phyloP scores from a whole-genome alignment of 2,329 filamentous ascomycete genomes.

The Aspergillus cejpii region DNA sequence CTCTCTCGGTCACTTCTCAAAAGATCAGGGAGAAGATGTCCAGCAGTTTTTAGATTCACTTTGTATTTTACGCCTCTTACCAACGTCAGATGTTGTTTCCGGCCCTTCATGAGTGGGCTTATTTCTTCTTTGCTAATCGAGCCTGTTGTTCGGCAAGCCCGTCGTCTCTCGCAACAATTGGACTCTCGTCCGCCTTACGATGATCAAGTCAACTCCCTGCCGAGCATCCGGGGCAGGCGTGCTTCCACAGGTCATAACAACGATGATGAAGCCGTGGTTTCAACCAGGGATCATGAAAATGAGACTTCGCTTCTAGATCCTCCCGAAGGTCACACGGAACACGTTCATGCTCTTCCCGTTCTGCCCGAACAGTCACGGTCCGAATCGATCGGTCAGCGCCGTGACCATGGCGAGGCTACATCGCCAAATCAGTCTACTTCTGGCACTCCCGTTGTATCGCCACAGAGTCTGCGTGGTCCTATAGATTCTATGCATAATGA shows the following conservation, averaged over 20 bases:
- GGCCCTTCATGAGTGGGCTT: constrained; percentile 41
- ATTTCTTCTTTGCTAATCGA: constrained; percentile 41
- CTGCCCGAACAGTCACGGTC: constrained; percentile 9
- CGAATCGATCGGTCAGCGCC: constrained; percentile 10
- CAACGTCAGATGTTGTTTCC: constrained; percentile 13
- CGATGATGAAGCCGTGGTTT: constrained; percentile 11
- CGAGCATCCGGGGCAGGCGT: constrained; percentile 17
- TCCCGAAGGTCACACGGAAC: constrained; percentile 18
- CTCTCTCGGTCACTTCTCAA: constrained; percentile 9
- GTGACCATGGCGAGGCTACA: constrained; percentile 1
- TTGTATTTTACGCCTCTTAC: constrained; percentile 1
- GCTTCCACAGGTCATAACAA: constrained; percentile 15
- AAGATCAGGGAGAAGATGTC: background rate
- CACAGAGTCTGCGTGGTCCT: background rate
- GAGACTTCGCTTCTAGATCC: constrained; percentile 3
- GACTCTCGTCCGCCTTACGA: constrained; percentile 18
- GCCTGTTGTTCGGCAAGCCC: constrained; percentile 39
- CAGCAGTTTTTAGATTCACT: background rate
- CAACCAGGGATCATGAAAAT: constrained; percentile 9
- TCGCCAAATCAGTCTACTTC: background rate
- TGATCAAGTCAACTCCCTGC: constrained; percentile 19
- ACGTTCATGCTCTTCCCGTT: constrained; percentile 19
- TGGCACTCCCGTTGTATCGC: background rate
- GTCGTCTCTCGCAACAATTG: constrained; percentile 32
- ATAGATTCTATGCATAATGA: background rate